Evolutionary conservation across 2,329 filamentous ascomycete species (phyloP), one percentile per base, ranked within the genome.

Genomic region (Madurella fahalii): DNA sequence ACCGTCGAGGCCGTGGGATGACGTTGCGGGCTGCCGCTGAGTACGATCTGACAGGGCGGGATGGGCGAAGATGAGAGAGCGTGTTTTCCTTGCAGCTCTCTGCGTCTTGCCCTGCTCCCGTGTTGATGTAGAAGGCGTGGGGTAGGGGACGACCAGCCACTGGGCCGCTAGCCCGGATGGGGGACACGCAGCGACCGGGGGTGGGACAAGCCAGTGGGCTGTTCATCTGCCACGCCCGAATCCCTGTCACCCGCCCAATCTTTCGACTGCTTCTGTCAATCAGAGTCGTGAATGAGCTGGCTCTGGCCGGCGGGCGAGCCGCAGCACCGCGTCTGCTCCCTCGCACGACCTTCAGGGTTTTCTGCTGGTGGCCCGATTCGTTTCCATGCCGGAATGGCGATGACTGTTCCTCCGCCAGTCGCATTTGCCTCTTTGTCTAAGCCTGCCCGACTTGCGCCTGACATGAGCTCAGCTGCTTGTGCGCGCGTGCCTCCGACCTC

Each of bases 121-220:
- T 55, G 56, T 59, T 59, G 60, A 61, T 62, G 58, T 57, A 58
- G 20, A 47, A 34, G 59, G 58, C 61, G 60, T 63, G 60, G 63
- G 61, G 61, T 60, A 63, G 54, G 49, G 44, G 47, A 53, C 43
- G 37, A 12, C 55, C 55, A 57, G 55, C 54, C 51, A 48, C 47
- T 45, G 44, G 42, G 34, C 31, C 37, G 56, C 58, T 54, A 60
- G 40, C 39, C 60, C 58, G 44, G 46, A 61, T 56, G 25, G 47
- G 50, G 53, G 59, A 39, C 48, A 37, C 40, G 47, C 52, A 47
- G 54, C 34, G 42, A 42, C 40, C 18, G 37, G 43, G 43, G 51
- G 56, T 47, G 53, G 50, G 53, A 54, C 45, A 47, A 48, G 49
- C 47, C 52, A 56, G 50, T 52, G 53, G 49, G 57, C 54, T 41